A percentile compares a stretch with the other conserved stretches of the same genome.
Conservation (phyloP, 2,329 filamentous ascomycete genomes). For the Alternaria sp. region DNA sequence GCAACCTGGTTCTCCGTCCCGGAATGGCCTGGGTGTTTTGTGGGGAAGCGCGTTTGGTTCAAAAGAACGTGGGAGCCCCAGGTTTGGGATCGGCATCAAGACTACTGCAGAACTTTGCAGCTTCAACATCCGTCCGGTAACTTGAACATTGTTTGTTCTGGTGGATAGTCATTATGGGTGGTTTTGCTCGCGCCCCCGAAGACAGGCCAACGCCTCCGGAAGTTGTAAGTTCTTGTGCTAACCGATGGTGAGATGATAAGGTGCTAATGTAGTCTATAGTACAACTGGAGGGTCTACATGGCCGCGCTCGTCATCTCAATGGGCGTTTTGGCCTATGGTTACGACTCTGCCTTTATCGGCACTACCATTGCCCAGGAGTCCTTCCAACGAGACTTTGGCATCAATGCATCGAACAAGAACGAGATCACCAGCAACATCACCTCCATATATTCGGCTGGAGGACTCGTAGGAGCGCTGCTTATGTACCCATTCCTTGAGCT, state of each 20-base stretch:
- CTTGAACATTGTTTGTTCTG: neutral
- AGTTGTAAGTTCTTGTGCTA: slow-evolving; percentile 45
- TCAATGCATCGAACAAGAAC: slow-evolving; percentile 42
- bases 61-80: slow-evolving; percentile 28
- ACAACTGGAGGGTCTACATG: slow-evolving; percentile 60
- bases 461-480: slow-evolving; percentile 61
- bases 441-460: slow-evolving; percentile 57
- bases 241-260: neutral
- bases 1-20: slow-evolving; percentile 9
- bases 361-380: slow-evolving; percentile 59
- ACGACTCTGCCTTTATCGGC: slow-evolving; percentile 62
- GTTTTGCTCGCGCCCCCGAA: slow-evolving; percentile 57
- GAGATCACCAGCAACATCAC: slow-evolving; percentile 58
- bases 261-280: slow-evolving; percentile 29
- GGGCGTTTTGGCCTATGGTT: slow-evolving; percentile 54
- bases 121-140: neutral
- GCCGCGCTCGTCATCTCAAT: slow-evolving; percentile 58
- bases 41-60: slow-evolving; percentile 28
- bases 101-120: slow-evolving; percentile 1
- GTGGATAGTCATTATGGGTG: slow-evolving; percentile 35
- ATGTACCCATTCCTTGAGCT: slow-evolving; percentile 53
- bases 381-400: slow-evolving; percentile 56
- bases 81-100: slow-evolving; percentile 25
- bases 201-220: slow-evolving; percentile 63
- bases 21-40: slow-evolving; percentile 21